Conservation (phyloP, 148 eudicot genomes). For the Dysphania ambrosioides region DNA sequence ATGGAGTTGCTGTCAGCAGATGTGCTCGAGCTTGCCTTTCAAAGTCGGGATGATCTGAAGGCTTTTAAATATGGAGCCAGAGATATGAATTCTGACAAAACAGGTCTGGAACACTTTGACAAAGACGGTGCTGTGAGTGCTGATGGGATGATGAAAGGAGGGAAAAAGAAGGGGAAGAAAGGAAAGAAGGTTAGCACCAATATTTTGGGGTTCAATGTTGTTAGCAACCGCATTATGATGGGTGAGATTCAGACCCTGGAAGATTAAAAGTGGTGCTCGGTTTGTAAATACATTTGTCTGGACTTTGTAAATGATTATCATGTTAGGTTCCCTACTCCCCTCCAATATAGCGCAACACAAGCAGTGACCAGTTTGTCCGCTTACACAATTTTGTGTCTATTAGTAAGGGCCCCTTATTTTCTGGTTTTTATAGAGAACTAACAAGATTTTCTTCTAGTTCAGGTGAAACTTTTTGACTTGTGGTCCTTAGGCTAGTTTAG, state of each 20-base stretch:
- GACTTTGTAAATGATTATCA: conserved; percentile 41
- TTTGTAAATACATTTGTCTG: conserved; percentile 45
- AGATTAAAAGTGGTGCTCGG: conserved; percentile 42
- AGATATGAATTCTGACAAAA: conserved; percentile 50
- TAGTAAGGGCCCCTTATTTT: conserved; percentile 16
- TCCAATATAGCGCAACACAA: conserved; percentile 23
- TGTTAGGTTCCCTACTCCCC: conserved; percentile 6
- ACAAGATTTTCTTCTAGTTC: conserved; percentile 3
- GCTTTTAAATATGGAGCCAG: conserved; percentile 32
- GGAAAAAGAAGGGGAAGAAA: conserved; percentile 94
- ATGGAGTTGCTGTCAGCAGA: conserved; percentile 77
- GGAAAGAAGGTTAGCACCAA: conserved; percentile 87
- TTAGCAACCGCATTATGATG: conserved; percentile 98
- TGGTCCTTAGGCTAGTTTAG: not conserved
- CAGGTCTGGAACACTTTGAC: conserved; percentile 30
- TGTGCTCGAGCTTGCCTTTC: conserved; percentile 80
- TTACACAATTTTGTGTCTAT: conserved; percentile 24
- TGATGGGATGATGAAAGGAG: conserved; percentile 58
- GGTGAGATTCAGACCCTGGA: conserved; percentile 91
- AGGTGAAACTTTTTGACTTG: not conserved
- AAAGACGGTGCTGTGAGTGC: conserved; percentile 22
- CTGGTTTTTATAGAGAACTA: conserved; percentile 22
- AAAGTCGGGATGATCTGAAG: conserved; percentile 56
- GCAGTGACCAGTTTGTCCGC: conserved; percentile 20
- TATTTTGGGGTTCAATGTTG: conserved; percentile 85